These are phyloP conservation scores for Cyberlindnera subsufficiens DNA, from an alignment of 805 yeast genomes.

Conservation along the genomic window DNA sequence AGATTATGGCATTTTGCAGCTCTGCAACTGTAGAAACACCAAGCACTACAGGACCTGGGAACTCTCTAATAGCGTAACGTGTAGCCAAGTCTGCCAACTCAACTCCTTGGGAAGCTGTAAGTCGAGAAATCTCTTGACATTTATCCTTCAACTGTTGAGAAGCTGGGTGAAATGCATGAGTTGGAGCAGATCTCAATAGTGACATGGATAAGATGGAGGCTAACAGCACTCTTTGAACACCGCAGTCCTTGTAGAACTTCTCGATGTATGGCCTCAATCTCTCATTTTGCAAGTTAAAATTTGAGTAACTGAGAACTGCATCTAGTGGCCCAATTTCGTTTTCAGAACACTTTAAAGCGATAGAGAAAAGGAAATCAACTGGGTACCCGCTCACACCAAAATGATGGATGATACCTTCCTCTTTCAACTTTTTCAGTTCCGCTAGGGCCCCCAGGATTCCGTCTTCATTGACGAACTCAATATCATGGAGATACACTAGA, in stretches of 20 bases:
- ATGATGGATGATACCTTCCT: constrained; percentile 53
- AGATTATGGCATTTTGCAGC: constrained; percentile 53
- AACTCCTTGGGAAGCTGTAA: constrained; percentile 29
- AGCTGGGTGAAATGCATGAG: constrained; percentile 82
- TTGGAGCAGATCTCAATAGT: constrained; percentile 57
- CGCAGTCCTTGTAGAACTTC: constrained; percentile 45
- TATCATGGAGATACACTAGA: constrained; percentile 81
- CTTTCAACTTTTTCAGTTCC: constrained; percentile 53
- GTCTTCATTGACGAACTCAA: constrained; percentile 64
- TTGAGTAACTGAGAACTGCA: constrained; percentile 70
- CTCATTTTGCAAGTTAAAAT: constrained; percentile 78
- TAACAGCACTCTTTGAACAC: constrained; percentile 56
- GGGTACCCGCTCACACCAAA: constrained; percentile 90
- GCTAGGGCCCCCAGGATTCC: constrained; percentile 57
- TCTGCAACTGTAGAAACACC: constrained; percentile 70
- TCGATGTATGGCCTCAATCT: constrained; percentile 40
- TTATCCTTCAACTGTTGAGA: constrained; percentile 43
- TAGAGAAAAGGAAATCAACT: constrained; percentile 52
- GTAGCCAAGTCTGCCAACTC: constrained; percentile 82
- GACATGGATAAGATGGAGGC: constrained; percentile 92
- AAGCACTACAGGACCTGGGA: constrained; percentile 54
- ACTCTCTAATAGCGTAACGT: constrained; percentile 57
- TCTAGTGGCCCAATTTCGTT: constrained; percentile 59
- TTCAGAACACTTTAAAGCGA: constrained; percentile 35
- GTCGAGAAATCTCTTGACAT: constrained; percentile 37